Base-by-base conservation (phyloP, 768 basidiomycete species). In the Hypholoma sublateritium region DNA sequence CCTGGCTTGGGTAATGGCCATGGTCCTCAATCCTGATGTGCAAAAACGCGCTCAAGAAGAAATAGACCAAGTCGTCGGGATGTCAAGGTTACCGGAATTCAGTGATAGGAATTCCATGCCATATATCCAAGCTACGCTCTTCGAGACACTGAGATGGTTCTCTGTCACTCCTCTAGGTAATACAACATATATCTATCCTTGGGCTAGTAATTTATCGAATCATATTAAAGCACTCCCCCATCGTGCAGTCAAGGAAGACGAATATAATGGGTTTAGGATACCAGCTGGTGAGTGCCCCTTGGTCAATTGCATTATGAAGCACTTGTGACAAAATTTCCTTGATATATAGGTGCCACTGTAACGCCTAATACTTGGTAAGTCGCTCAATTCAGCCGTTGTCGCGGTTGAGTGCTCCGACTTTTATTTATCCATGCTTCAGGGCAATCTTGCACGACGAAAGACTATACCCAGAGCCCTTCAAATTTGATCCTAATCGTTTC, bases 401-500 rank as follows among this genome's bases (percentile, higher is more conserved):
- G 2, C 11, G 36, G 45, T 17, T 16, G 13, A 21, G n/a, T 8
- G 17, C 5, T 36, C 22, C 5, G 13, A 17, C 1, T 56, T n/a
- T 16, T 41, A 34, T 34, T 16, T 17, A n/a, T 59, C 3, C 17
- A 50, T 37, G 19, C 8, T 22, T 24, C 35, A 67, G 78, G 77
- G 75, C 71, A 5, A 77, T 80, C 35, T 71, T 77, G 16, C 84
- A 82, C 53, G 80, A 87, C 62, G 75, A 77, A 51, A 66, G 61
- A 2, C 69, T 73, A 41, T 87, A 84, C 67, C 76, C 78, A 6
- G 75, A 85, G 34, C 78, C 86, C 4, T 75, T 75, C 55, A 60
- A 62, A 6, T 86, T 86, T 69, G 73, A 76, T 22, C 85, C 87
- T 5, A 81, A 85, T 58, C 75, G 86, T 37, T 83, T 81, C 70